phyloP scores from a whole-genome alignment of 2,329 filamentous ascomycete species.

The Fusarium sp. region DNA sequence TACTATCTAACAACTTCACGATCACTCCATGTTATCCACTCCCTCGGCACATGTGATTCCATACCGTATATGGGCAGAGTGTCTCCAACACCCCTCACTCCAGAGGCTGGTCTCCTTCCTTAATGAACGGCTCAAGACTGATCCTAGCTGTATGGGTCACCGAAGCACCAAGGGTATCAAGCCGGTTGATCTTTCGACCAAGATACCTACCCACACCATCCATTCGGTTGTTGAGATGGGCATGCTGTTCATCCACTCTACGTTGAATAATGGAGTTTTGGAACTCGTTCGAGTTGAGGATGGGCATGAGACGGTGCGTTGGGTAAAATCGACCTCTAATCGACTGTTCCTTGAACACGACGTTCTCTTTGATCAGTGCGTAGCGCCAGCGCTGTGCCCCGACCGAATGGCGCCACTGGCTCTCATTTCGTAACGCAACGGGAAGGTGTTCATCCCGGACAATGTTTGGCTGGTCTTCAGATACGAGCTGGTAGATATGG shows the following conservation, averaged over 20 bases:
- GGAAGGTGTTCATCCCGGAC: conserved; percentile 53
- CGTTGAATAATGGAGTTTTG: conserved; percentile 51
- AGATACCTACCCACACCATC: conserved; percentile 53
- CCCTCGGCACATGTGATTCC: conserved; percentile 14
- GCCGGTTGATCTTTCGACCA: conserved; percentile 53
- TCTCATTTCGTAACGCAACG: conserved; percentile 52
- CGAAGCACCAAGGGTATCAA: conserved; percentile 56
- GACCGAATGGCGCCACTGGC: conserved; percentile 50
- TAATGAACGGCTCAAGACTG: conserved; percentile 49
- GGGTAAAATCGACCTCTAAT: conserved; percentile 69
- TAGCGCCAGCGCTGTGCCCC: conserved; percentile 50
- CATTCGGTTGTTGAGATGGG: conserved; percentile 64
- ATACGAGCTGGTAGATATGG: conserved; percentile 51
- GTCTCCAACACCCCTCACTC: conserved; percentile 4
- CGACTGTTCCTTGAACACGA: conserved; percentile 57
- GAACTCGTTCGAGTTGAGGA: conserved; percentile 55
- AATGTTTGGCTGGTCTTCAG: conserved; percentile 42
- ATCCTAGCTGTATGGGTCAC: conserved; percentile 51
- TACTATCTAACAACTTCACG: not conserved
- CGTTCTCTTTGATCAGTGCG: conserved; percentile 56
- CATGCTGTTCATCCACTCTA: conserved; percentile 55
- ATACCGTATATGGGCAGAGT: not conserved
- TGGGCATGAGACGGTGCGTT: conserved; percentile 61
- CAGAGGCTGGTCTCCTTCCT: conserved; percentile 44
- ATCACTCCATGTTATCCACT: not conserved